Base-by-base conservation (phyloP, 495 filamentous ascomycete species). In the Coniosporium apollinis region DNA sequence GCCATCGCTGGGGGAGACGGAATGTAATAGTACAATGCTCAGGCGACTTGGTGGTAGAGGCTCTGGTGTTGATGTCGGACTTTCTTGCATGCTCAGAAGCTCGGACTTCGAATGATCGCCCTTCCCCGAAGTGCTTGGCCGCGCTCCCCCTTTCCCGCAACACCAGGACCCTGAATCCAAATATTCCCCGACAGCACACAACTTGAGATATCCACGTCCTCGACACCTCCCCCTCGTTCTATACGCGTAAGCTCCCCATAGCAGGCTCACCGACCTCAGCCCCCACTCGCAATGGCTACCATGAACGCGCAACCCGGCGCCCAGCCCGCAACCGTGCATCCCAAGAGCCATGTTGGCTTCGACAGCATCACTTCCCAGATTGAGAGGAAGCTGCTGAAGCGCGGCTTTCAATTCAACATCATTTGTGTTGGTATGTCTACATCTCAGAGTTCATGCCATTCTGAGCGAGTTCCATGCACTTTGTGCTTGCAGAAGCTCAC, bases 331-430 rank as follows among this genome's bases (percentile, higher is more conserved):
- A 64, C 70, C 19, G 81, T 96, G 49, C 92, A 82, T 58, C 89
- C 89, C 51, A 74, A 82, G 55, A 89, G 77, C 74, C 87, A 96
- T 69, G 89, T 96, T 62, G 86, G 91, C 72, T 94, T 96, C 65
- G 86, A 97, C 67, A 94, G 89, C 64, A 94, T 96, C 63, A 94
- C 86, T 39, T 81, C 76, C 22, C 86, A 96, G 66, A 94, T 96
- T 49, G 87, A 97, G 72, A 77, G 81, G 63, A 99, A 99, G 76
- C 80, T 99, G 48, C 64, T 99, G 60, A 99, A 99, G 72, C 85
- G 89, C 57, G 89, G 89, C 48, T 99, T 99, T 61, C 89, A 99
- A 61, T 99, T 99, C 72, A 99, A 99, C 60, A 78, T 99, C 49
- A 99, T 99, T 63, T 96, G 91, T 61, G 89, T 99, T 61, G 89